Evolutionary conservation across 2,329 filamentous ascomycete genomes (phyloP), one percentile per base, ranked within the genome.

Genomic region (Colletotrichum karsti): DNA sequence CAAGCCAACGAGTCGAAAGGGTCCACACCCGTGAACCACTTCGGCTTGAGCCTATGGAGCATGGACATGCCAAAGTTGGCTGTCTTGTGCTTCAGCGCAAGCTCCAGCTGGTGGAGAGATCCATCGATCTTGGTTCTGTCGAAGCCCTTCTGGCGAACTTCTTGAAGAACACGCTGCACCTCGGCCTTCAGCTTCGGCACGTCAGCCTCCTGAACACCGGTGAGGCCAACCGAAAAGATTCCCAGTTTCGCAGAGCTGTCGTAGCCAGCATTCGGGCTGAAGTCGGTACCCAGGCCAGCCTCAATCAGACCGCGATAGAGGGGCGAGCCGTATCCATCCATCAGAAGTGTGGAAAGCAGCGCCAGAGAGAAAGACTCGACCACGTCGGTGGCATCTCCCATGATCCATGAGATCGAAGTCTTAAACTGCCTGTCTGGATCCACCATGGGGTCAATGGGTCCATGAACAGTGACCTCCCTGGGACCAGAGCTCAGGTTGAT

Each of bases 21-120:
- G 77, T 98, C 93, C 4, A 94, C 90, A 5, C 95, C 96, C 64
- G 96, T 97, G 80, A 99, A 98, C 96, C 96, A 99, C 67, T 92
- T 91, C 2, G 94, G 92, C 76, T 97, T 93, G 7, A 98, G 86
- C 44, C 95, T 90, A 73, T 97, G 93, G 79, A 99, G 89, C 59
- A 98, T 88, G 18, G 91, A 91, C 86, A 98, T 93, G 13, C 96
- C 96, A 76, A 99, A 99, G 74, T 92, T 94, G 61, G 96, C 93
- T 1, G 94, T 98, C 84, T 98, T 98, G 82, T 99, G 94, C 81
- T 98, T 98, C 54, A 98, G 82, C 0, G 91, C 88, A n/a, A 99
- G 86, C 77, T 99, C 96, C 4, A 98, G 82, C 78, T 98, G 95
- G 78, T 99, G 96, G 60, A 99, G 86, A 70, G 97, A 92, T 3